Evolutionary conservation across 108 stramenopile species (phyloP), one percentile per base, ranked within the genome.

Genomic region (Nitzschia palea): DNA sequence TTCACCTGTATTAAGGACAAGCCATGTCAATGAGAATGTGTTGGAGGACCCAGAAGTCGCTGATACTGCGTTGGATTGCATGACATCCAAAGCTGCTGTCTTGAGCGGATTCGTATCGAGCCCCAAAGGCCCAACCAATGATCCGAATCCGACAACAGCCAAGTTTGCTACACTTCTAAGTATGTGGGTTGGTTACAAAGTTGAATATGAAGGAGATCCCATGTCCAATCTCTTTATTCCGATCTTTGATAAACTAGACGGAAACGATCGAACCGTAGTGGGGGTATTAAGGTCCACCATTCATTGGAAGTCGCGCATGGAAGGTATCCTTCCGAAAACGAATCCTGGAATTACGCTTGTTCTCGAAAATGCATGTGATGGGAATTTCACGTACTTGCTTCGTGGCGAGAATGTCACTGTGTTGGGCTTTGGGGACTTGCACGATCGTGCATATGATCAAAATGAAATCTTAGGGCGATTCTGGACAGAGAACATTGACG

Each of bases 291-390:
- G 70, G n/a, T 68, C 81, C 4, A 70, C 79, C 15, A 76, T 82
- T 55, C 68, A 64, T 27, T 82, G 81, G 81, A 66, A 70, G 34
- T 67, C 52, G 10, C 31, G 77, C 31, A 44, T 86, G 28, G 27
- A 34, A 15, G 42, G 34, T 2, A 80, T 82, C 29, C 64, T 86
- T 0, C 82, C 82, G 0, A 52, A 68, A 20, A 66, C 70, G 42
- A 59, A 80, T 61, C 76, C 74, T 26, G 85, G 85, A 2, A 76
- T 86, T 63, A 44, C 75, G 32, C 80, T 80, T 45, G 85, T 86
- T 23, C 30, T 86, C 0, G 45, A 68, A 28, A 77, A 71, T 29
- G 60, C 75, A 0, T 81, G 70, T 33, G 69, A 59, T 27, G 77
- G 74, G 25, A 27, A 14, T 25, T 83, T 68, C 54, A 86, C 69